Evolutionary conservation across 2,329 filamentous ascomycete species (phyloP), one percentile per base, ranked within the genome.

Genomic region (Chalaropsis ovoidea): DNA sequence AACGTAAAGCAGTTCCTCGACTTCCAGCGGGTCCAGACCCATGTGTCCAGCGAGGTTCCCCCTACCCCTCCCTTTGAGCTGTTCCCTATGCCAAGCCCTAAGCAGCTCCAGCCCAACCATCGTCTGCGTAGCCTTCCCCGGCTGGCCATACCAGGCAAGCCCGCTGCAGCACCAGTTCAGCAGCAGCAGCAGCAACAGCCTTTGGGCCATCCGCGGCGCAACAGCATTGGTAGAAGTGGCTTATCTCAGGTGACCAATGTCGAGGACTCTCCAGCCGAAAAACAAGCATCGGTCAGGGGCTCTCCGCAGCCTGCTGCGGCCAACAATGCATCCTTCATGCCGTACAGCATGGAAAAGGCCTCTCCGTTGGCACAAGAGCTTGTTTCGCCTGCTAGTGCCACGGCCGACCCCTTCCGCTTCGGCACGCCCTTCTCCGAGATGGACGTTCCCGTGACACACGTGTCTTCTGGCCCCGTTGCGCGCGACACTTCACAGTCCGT

Each of bases 401-500:
- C 45, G 24, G 78, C 81, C 62, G 82, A 79, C 22, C 78, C 87
- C 52, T 92, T 91, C 76, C 85, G 89, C 65, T 86, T 90, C 69
- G 87, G 85, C n/a, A 95, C 90, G 0, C 91, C 92, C 17, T 89
- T 92, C 74, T 95, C 92, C 1, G 91, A 95, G 72, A 87, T 93
- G 80, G 93, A 96, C 73, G 85, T 92, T 13, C 92, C 93, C 0
- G 77, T 95, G 67, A 94, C 89, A 0, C 82, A 86, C 2, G 79
- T 92, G 54, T 83, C 84, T 0, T 71, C 85, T 17, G 89, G 87
- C 0, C 89, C 89, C 6, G 80, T 95, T 41, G 81, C 87, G 56
- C 87, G 93, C 62, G 87, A 94, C 72, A 79, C 81, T 60, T 95
- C 90, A 31, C 90, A 96, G 75, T 96, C 92, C 4, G 93, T 96